phyloP scores from a whole-genome alignment of 2,329 filamentous ascomycete genomes.

The Clonostachys rosea region DNA sequence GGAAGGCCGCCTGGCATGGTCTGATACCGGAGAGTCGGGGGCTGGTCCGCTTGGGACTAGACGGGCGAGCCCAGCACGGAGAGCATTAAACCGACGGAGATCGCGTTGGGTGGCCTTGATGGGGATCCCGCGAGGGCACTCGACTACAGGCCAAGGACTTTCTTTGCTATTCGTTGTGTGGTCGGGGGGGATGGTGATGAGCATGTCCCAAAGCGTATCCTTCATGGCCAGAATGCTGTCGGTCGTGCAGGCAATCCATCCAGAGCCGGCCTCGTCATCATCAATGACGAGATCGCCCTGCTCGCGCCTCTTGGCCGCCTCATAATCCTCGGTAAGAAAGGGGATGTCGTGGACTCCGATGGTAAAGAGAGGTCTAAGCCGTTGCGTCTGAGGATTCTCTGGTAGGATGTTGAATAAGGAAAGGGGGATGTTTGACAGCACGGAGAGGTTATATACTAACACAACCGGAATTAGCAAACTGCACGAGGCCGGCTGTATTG shows the following conservation, averaged over 20 bases:
- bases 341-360: constrained; percentile 92
- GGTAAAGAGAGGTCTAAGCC: constrained; percentile 82
- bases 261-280: constrained; percentile 43
- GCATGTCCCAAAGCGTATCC: constrained; percentile 79
- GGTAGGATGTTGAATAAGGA: constrained; percentile 68
- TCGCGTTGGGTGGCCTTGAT: constrained; percentile 90
- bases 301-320: constrained; percentile 31
- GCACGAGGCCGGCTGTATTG: too few species aligned
- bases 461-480: constrained; percentile 4
- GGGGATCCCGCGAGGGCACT: constrained; percentile 56
- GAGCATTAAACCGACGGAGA: constrained; percentile 69
- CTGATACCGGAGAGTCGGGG: constrained; percentile 18
- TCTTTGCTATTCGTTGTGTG: constrained; percentile 52
- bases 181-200: constrained; percentile 73
- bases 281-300: constrained; percentile 21
- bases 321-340: constrained; percentile 61
- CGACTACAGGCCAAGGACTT: constrained; percentile 72
- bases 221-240: constrained; percentile 91
- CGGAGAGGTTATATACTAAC: constrained; percentile 87
- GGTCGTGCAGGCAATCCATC: constrained; percentile 94
- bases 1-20: constrained; percentile 13
- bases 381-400: constrained; percentile 52
- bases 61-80: constrained; percentile 59
- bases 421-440: constrained; percentile 82
- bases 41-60: constrained; percentile 21